These are phyloP conservation scores for Terana coerulea DNA, from an alignment of 768 basidiomycete species.

Conservation along the genomic window DNA sequence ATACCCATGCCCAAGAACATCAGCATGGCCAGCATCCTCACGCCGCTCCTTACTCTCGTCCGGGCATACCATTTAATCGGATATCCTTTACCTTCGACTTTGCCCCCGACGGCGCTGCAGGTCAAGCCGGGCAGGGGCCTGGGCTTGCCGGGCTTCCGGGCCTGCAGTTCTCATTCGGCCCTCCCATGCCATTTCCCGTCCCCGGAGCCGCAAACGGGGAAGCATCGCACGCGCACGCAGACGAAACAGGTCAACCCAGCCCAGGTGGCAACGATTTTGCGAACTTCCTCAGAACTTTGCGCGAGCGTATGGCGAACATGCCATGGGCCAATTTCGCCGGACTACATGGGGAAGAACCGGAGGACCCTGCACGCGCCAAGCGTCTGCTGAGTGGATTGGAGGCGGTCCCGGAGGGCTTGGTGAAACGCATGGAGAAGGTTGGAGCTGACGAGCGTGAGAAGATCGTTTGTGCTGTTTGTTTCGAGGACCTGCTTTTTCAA, in stretches of 20 bases:
- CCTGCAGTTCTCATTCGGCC: background rate
- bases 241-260: background rate
- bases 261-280: slow-evolving; percentile 16
- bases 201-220: background rate
- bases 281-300: slow-evolving; percentile 22
- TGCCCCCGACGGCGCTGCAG: background rate
- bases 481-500: slow-evolving; percentile 58
- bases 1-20: slow-evolving; percentile 9
- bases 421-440: slow-evolving; percentile 58
- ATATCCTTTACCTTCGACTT: slow-evolving; percentile 2
- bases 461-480: slow-evolving; percentile 69
- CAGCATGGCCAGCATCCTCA: slow-evolving; percentile 5
- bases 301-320: slow-evolving; percentile 18
- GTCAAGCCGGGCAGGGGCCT: background rate
- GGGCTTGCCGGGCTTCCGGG: background rate
- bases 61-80: background rate
- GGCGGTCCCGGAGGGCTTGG: slow-evolving; percentile 60
- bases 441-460: slow-evolving; percentile 30
- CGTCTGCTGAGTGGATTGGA: slow-evolving; percentile 61
- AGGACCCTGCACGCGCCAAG: slow-evolving; percentile 67
- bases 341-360: slow-evolving; percentile 37
- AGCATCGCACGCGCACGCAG: background rate
- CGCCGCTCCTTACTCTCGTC: background rate
- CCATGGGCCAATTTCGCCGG: slow-evolving; percentile 18
- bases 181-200: background rate